Evolutionary conservation across 441 rosid species (phyloP).

Genomic region (Raphanus hybrid): DNA sequence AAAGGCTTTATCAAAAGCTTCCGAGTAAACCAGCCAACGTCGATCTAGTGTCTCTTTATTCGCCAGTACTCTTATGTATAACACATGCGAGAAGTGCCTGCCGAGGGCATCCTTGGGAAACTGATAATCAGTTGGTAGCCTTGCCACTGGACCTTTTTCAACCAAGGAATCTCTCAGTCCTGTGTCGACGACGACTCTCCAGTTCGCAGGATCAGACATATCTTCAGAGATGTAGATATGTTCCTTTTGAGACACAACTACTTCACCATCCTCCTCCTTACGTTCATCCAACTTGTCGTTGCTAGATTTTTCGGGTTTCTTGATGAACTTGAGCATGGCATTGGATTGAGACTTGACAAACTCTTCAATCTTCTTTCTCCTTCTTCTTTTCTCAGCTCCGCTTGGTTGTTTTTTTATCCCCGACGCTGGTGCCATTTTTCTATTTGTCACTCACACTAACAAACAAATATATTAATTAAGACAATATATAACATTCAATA

Average conservation of each 20-base stretch:
- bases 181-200: not conserved
- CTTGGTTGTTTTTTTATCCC: not conserved
- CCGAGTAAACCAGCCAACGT: slow-evolving; percentile 8
- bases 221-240: not conserved
- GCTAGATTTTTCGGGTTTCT: not conserved
- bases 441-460: not conserved
- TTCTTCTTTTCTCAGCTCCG: slow-evolving; percentile 15
- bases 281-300: not conserved
- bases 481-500: not conserved
- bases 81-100: not conserved
- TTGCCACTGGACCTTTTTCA: not conserved
- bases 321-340: not conserved
- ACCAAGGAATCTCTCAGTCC: not conserved
- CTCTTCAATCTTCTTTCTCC: not conserved
- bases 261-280: not conserved
- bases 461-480: not conserved
- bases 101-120: not conserved
- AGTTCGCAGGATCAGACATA: not conserved
- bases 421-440: not conserved
- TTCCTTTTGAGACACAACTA: too few relatives aligned
- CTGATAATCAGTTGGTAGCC: not conserved
- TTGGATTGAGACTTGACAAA: not conserved
- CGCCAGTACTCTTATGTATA: not conserved
- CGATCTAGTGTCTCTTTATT: slow-evolving; percentile 15
- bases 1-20: not conserved